Base-by-base conservation (phyloP, 2,329 filamentous ascomycete genomes). In the Pseudogymnoascus pannorum region DNA sequence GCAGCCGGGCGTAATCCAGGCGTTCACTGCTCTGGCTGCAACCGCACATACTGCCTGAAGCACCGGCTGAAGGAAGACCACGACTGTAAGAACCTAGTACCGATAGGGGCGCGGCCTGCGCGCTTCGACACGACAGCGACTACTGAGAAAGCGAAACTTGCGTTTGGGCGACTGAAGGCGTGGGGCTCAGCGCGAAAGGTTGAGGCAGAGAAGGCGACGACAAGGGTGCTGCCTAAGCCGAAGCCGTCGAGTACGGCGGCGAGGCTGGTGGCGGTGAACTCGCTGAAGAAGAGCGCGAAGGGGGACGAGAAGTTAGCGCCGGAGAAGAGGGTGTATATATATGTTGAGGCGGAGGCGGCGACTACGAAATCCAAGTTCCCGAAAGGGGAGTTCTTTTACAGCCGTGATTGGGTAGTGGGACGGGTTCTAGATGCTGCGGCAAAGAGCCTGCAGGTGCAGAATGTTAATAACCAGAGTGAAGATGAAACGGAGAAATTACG, bases 311-410 rank as follows among this genome's bases (percentile, higher is more conserved):
- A 91, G 69, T 75, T 97, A 0, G 80, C 91, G 0, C 74, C 79
- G 0, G 91, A 96, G 66, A 96, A 95, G 77, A 79, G 94, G n/a
- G 76, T 99, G 1, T 97, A 97, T 71, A 71, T 99, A 0, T 87
- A 89, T 71, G 90, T 97, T 16, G 93, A 97, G 72, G 94, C 93
- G 0, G 91, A 92, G 69, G 89, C 90, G 8, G 89, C 91, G 69
- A 95, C 91, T 0, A 87, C 92, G 1, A 89, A 86, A 59, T 85
- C 89, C 5, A 96, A 96, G 73, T 86, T 89, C 44, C 92, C 92
- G 3, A 88, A 85, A 69, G 89, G 89, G 6, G 85, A 88, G 63
- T 92, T 93, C 74, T 95, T 86, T 73, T 95, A 89, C 72, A 87
- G 83, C 63, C 82, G 82, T 68, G 89, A 96, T 62, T 97, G 91